A percentile compares a stretch with the other conserved stretches of the same genome.
These are phyloP conservation scores for Pichia sp. DNA, from an alignment of 1,139 yeast species.

Conservation along the genomic window DNA sequence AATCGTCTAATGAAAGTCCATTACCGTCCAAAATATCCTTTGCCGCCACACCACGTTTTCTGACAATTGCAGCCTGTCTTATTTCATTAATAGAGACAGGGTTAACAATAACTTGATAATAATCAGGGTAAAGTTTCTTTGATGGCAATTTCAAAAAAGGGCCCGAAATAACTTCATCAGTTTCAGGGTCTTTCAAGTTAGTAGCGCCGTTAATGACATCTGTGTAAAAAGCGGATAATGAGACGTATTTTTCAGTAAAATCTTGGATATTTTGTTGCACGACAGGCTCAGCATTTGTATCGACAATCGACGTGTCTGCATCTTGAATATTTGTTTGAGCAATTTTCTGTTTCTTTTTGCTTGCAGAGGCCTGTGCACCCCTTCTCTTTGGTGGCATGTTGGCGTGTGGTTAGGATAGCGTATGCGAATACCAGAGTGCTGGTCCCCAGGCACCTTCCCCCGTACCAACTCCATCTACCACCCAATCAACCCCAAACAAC, in stretches of 20 bases:
- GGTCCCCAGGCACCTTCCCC: too few species aligned
- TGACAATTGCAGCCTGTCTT: slow-evolving; percentile 27
- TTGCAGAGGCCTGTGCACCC: slow-evolving; percentile 7
- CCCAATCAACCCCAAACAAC: not conserved
- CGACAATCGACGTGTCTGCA: too few species aligned
- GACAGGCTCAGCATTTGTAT: not conserved
- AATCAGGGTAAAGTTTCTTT: slow-evolving; percentile 53
- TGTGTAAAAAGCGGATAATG: slow-evolving; percentile 7
- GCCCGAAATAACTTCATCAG: slow-evolving; percentile 16
- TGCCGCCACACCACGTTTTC: slow-evolving; percentile 7
- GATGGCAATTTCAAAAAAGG: slow-evolving; percentile 23
- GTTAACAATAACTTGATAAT: slow-evolving; percentile 55
- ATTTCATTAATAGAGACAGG: slow-evolving; percentile 70
- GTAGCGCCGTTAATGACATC: slow-evolving; percentile 6
- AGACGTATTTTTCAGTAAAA: not conserved
- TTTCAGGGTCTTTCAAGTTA: slow-evolving; percentile 14
- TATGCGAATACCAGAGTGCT: too few species aligned
- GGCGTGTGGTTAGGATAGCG: too few species aligned
- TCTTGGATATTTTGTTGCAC: not conserved
- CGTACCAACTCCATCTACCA: not conserved
- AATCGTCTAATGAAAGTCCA: slow-evolving; percentile 30
- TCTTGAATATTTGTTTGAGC: too few species aligned
- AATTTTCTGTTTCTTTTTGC: slow-evolving; percentile 16
- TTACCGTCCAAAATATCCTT: slow-evolving; percentile 6
- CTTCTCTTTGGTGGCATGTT: slow-evolving; percentile 22